phyloP scores from a whole-genome alignment of 306 rosid genomes.

The Luffa acutangula region DNA sequence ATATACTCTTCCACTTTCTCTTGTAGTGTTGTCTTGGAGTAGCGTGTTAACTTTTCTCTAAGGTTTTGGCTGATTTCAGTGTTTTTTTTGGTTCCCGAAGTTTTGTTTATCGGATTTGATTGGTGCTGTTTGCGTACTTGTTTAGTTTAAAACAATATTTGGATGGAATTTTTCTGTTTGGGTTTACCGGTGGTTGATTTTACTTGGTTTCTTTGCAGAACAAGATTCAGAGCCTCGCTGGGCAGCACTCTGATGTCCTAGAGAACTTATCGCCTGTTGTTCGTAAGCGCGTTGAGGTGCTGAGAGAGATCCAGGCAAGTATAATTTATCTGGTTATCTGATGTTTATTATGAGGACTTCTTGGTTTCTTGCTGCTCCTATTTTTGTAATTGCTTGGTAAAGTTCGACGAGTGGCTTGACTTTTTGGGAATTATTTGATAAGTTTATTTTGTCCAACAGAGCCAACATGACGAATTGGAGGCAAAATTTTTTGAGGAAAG shows the following conservation, averaged over 20 bases:
- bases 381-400: not conserved
- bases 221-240: slow-evolving; percentile 78
- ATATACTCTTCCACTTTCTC: not conserved
- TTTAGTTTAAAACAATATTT: not conserved
- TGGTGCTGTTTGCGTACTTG: not conserved
- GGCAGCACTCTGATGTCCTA: slow-evolving; percentile 63
- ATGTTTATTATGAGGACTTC: not conserved
- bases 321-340: not conserved
- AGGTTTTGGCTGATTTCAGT: not conserved
- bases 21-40: not conserved
- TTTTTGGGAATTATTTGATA: not conserved
- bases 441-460: slow-evolving; percentile 21
- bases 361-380: not conserved
- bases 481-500: slow-evolving; percentile 84
- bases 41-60: not conserved
- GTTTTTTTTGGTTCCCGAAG: not conserved
- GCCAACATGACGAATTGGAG: slow-evolving; percentile 73
- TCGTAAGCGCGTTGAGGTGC: slow-evolving; percentile 79
- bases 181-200: not conserved
- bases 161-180: not conserved
- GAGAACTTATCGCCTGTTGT: slow-evolving; percentile 51
- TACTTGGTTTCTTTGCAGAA: slow-evolving; percentile 23
- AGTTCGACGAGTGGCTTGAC: too few relatives aligned
- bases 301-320: slow-evolving; percentile 75
- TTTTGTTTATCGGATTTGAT: not conserved